Conservation (phyloP, 495 filamentous ascomycete species). For the Rusavskia elegans region DNA sequence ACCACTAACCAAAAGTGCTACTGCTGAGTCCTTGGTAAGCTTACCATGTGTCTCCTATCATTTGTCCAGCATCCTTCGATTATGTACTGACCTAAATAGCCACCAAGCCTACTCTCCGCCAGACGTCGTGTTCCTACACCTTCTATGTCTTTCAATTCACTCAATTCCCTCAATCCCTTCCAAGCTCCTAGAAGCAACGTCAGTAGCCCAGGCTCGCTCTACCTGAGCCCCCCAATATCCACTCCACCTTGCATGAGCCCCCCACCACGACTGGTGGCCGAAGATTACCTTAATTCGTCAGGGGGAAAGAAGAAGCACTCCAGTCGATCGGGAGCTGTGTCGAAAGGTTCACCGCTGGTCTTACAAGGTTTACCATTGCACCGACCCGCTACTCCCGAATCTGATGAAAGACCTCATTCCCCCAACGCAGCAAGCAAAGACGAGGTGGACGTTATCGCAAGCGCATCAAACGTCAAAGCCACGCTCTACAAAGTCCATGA, state of each 20-base stretch:
- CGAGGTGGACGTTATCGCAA: no score
- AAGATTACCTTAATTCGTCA: constrained; percentile 6
- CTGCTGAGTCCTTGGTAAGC: neutral
- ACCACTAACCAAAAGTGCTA: neutral
- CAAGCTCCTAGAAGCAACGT: constrained; percentile 6
- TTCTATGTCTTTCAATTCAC: neutral
- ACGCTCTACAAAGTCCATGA: no score
- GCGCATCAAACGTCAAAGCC: no score
- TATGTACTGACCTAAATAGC: neutral
- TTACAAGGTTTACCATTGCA: neutral
- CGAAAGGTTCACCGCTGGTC: neutral
- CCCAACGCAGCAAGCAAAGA: no score
- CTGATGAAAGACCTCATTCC: no score
- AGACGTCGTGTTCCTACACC: constrained; percentile 2
- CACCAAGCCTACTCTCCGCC: neutral
- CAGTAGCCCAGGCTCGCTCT: constrained; percentile 4
- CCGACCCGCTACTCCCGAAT: neutral
- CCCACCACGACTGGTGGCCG: constrained; percentile 6
- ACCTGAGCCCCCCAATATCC: constrained; percentile 7
- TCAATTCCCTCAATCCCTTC: neutral
- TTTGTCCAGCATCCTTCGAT: no score
- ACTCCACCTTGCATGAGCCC: constrained; percentile 4
- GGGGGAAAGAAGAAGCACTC: neutral
- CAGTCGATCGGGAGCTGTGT: neutral
- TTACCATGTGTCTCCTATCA: neutral